Conservation (phyloP, 768 basidiomycete species). For the Collybia mongolica region DNA sequence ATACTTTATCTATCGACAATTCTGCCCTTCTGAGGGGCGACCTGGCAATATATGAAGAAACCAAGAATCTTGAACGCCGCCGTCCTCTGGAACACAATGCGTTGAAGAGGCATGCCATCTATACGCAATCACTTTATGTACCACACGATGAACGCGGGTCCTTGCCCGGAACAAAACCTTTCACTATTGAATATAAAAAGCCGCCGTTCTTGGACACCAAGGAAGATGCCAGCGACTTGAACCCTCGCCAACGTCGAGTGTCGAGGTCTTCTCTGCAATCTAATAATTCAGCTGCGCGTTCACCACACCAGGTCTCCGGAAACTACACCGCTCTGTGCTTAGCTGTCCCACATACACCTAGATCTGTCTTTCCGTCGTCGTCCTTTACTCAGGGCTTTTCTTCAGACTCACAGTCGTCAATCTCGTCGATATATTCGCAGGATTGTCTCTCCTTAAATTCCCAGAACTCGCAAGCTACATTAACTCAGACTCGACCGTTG, state of each 20-base stretch:
- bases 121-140: conserved; percentile 27
- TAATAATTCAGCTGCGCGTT: conserved; percentile 3
- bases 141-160: conserved; percentile 19
- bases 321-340: conserved; percentile 4
- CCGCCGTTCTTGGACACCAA: conserved; percentile 2
- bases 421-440: conserved; percentile 21
- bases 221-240: background rate
- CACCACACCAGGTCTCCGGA: background rate
- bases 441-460: conserved; percentile 7
- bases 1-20: conserved; percentile 18
- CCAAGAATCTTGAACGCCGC: conserved; percentile 10
- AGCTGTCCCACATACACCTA: conserved; percentile 7
- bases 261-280: conserved; percentile 1
- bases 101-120: conserved; percentile 36
- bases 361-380: conserved; percentile 2
- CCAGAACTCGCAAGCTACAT: background rate
- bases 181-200: background rate
- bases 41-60: conserved; percentile 1
- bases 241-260: background rate
- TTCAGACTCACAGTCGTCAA: conserved; percentile 14
- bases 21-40: conserved; percentile 1
- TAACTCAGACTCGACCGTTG: background rate
- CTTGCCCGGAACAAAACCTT: background rate
- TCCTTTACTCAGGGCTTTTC: background rate
- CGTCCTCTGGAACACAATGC: conserved; percentile 7